Conservation (phyloP, 208 protist genomes). For the Acanthamoeba castellanii region DNA sequence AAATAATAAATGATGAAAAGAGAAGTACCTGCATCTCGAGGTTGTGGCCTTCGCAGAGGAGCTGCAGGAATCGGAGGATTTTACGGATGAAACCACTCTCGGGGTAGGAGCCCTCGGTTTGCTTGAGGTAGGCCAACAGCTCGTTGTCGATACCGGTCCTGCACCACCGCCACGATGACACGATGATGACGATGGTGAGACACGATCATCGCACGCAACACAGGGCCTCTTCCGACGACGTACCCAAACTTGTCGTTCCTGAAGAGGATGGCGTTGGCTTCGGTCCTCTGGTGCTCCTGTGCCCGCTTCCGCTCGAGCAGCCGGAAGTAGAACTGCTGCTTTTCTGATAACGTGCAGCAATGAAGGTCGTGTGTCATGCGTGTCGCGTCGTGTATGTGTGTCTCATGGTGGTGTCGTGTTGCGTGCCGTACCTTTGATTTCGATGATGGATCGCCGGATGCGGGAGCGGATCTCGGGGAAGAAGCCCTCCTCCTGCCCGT, state of each 20-base stretch:
- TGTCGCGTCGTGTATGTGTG: no score
- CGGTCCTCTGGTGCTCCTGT: conserved; percentile 36
- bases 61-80: conserved; percentile 72
- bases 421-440: conserved; percentile 13
- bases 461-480: conserved; percentile 50
- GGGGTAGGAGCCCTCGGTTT: conserved; percentile 21
- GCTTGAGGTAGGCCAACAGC: conserved; percentile 18
- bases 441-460: conserved; percentile 52
- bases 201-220: background rate
- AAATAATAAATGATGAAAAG: background rate
- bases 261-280: conserved; percentile 45
- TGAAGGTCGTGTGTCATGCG: background rate
- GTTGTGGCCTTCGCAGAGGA: conserved; percentile 73
- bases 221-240: background rate
- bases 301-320: conserved; percentile 29
- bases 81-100: conserved; percentile 68
- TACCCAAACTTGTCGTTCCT: conserved; percentile 44
- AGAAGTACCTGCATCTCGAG: conserved; percentile 12
- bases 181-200: background rate
- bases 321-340: conserved; percentile 58
- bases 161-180: background rate
- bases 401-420: background rate
- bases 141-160: conserved; percentile 1
- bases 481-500: conserved; percentile 38
- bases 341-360: background rate